Percentiles rank a stretch among this genome's conserved stretches.
Evolutionary conservation across 768 basidiomycete genomes (phyloP).

Genomic region (Obba rivulosa): DNA sequence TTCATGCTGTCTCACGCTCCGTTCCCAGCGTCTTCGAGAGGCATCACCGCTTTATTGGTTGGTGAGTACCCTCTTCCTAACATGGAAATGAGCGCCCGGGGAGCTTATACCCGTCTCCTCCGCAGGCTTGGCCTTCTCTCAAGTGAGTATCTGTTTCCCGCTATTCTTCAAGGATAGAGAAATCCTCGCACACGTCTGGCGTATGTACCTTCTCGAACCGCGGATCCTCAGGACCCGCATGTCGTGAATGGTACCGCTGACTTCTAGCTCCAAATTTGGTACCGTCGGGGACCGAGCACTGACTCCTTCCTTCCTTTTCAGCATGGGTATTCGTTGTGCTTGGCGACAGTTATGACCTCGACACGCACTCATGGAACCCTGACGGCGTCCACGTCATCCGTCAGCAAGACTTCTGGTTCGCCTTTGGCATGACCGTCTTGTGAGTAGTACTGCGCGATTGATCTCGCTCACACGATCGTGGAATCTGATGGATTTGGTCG

Average conservation of each 20-base stretch:
- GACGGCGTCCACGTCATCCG: slow-evolving; percentile 27
- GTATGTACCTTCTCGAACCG: background rate
- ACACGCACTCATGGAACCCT: slow-evolving; percentile 30
- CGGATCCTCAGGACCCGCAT: too few relatives aligned
- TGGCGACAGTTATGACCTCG: slow-evolving; percentile 32
- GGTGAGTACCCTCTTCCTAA: slow-evolving; percentile 23
- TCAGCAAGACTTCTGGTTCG: slow-evolving; percentile 40
- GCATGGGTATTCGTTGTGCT: slow-evolving; percentile 39
- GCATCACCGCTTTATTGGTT: slow-evolving; percentile 39
- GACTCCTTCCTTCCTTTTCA: slow-evolving; percentile 2
- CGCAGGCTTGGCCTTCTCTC: slow-evolving; percentile 26
- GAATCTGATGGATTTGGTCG: background rate
- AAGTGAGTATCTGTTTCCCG: slow-evolving; percentile 19
- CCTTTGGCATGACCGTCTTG: slow-evolving; percentile 36
- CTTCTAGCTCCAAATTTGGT: background rate
- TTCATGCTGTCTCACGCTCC: slow-evolving; percentile 10
- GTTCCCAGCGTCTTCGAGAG: slow-evolving; percentile 34
- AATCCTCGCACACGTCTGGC: background rate
- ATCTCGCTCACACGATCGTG: background rate
- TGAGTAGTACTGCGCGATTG: slow-evolving; percentile 15
- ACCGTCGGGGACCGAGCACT: too few relatives aligned
- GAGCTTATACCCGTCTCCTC: slow-evolving; percentile 13
- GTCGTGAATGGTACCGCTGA: background rate
- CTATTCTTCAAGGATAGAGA: background rate
- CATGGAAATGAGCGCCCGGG: slow-evolving; percentile 9